Evolutionary conservation across 768 basidiomycete species (phyloP).

Genomic region (Paxillus rubicundulus): DNA sequence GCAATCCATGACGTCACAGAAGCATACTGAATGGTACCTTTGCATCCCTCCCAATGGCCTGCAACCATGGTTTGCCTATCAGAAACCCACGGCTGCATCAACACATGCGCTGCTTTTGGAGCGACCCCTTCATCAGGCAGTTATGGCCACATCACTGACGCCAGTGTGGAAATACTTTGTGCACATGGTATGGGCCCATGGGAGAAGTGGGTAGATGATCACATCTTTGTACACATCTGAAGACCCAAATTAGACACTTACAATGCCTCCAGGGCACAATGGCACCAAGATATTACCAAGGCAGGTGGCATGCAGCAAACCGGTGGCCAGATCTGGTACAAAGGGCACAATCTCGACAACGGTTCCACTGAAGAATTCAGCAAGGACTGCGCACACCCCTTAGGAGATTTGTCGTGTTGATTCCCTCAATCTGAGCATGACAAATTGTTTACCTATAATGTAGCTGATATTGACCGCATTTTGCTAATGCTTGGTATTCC

Average conservation of each 20-base stretch:
- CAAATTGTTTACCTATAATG: conserved; percentile 20
- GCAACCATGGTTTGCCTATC: conserved; percentile 21
- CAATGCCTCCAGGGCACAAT: neutral
- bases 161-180: neutral
- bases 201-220: neutral
- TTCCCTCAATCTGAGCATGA: conserved; percentile 27
- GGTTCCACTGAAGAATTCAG: conserved; percentile 30
- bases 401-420: conserved; percentile 18
- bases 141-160: conserved; percentile 7
- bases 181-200: neutral
- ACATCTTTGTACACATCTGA: conserved; percentile 9
- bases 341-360: conserved; percentile 15
- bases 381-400: conserved; percentile 25
- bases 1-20: conserved; percentile 31
- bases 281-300: neutral
- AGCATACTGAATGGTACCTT: conserved; percentile 31
- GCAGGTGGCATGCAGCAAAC: conserved; percentile 1
- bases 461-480: conserved; percentile 36
- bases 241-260: neutral
- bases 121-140: neutral
- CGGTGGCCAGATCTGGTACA: conserved; percentile 25
- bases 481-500: conserved; percentile 30
- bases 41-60: conserved; percentile 30
- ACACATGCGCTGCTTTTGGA: conserved; percentile 5
- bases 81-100: conserved; percentile 14